Base-by-base conservation (phyloP, 2,329 filamentous ascomycete species). In the Diaporthe velutina region DNA sequence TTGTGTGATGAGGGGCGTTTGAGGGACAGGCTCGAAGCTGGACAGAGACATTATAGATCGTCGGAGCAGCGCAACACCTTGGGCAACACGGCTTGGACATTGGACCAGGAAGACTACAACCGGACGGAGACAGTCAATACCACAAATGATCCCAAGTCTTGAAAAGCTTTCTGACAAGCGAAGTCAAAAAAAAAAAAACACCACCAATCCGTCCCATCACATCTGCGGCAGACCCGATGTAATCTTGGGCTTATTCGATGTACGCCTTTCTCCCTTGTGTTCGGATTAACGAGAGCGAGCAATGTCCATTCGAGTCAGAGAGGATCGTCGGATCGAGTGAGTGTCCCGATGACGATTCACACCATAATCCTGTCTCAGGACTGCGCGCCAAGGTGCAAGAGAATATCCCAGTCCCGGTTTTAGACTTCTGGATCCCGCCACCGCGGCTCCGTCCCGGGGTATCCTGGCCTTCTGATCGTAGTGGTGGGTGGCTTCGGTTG, bases 331-430 rank as follows among this genome's bases (percentile, higher is more conserved):
- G 6, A 17, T 30, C 4, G 8, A 15, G 33, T 38, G 22, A 35
- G 61, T 52, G 64, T 13, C 52, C 64, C 45, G 30, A 40, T 52
- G 45, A 52, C 45, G 64, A 52, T n/a, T n/a, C n/a, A 30, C 38
- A 30, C 45, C 45, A 28, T 9, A 52, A 28, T 4, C 13, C 35
- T 38, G 73, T 74, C 70, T 74, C 66, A 74, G 73, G 66, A 71
- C 64, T 30, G 22, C 35, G 35, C 28, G 73, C 67, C 66, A 74
- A 71, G 66, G 55, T 70, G 73, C 73, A 74, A 66, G 66, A 71
- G 73, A 57, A 42, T 52, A 61, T 64, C 66, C 57, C 48, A 35
- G 64, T 52, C 45, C 64, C 64, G 64, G 64, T 67, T 67, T 67
- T 52, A 67, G 64, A 67, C 64, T 67, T 67, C 64, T 67, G 64